phyloP scores from a whole-genome alignment of 2,329 filamentous ascomycete species.

The Sclerotinia trifoliorum region DNA sequence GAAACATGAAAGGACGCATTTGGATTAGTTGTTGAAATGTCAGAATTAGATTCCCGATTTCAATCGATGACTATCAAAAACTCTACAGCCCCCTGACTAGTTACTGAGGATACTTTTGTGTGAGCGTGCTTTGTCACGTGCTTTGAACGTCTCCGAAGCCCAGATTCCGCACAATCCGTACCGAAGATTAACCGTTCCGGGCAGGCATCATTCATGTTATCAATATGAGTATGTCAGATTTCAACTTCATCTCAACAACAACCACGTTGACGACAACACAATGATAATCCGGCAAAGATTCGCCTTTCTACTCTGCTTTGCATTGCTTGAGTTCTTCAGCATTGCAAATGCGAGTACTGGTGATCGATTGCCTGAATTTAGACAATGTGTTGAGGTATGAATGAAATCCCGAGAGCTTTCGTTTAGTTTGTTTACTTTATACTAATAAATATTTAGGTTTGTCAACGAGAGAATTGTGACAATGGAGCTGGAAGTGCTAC shows the following conservation, averaged over 20 bases:
- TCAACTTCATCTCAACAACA: background rate
- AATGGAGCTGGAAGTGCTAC: constrained; percentile 53
- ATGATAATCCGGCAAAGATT: constrained; percentile 33
- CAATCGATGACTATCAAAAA: too few relatives aligned
- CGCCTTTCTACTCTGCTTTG: constrained; percentile 25
- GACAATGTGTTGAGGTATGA: constrained; percentile 74
- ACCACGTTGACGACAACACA: constrained; percentile 21
- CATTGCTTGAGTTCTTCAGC: constrained; percentile 39
- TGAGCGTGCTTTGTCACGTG: background rate
- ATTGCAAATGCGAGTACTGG: constrained; percentile 70
- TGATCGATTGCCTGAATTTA: constrained; percentile 84
- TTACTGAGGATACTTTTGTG: too few relatives aligned
- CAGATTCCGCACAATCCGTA: background rate
- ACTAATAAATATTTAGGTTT: constrained; percentile 57
- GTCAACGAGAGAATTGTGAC: constrained; percentile 76
- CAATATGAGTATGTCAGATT: background rate
- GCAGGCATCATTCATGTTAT: background rate
- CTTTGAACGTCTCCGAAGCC: too few relatives aligned
- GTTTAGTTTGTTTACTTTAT: constrained; percentile 6
- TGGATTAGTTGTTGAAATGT: too few relatives aligned
- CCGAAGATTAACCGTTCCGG: background rate
- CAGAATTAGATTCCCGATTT: rapidly evolving
- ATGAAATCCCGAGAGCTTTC: background rate
- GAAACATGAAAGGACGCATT: too few relatives aligned
- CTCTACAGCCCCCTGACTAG: too few relatives aligned